Evolutionary conservation across 495 filamentous ascomycete species (phyloP).

Genomic region (Neurospora sp.): DNA sequence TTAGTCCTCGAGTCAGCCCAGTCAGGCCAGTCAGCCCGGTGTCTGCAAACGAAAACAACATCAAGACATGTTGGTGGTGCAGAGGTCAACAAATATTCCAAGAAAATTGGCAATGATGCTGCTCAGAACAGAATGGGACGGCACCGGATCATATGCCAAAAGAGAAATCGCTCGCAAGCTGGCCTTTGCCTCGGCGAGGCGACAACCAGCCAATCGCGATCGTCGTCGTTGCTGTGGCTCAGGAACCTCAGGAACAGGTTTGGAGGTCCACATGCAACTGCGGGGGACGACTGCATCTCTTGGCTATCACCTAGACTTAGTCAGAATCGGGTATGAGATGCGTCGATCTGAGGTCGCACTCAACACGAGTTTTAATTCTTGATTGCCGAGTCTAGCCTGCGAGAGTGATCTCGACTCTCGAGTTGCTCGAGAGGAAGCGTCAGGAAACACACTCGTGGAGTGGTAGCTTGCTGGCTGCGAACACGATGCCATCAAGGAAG

Average conservation of each 20-base stretch:
- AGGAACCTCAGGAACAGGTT: not conserved
- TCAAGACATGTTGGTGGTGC: not conserved
- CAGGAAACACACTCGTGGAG: not conserved
- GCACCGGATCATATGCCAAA: not conserved
- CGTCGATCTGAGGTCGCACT: not conserved
- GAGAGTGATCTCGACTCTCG: not conserved
- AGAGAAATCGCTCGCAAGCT: not conserved
- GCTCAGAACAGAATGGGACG: not conserved
- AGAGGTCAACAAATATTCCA: not conserved
- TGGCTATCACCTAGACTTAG: not conserved
- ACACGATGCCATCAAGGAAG: not conserved
- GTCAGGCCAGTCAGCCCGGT: not conserved
- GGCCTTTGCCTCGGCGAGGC: slow-evolving; percentile 1
- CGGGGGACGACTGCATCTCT: not conserved
- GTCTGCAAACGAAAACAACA: not conserved
- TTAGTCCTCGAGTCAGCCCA: not conserved
- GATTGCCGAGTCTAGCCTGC: not conserved
- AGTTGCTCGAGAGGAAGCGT: not conserved
- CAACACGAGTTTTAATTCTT: not conserved
- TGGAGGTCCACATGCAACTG: not conserved
- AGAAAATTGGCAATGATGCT: not conserved
- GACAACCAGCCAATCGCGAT: not conserved
- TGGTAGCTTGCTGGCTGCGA: not conserved
- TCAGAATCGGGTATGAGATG: not conserved
- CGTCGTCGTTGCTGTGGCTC: not conserved